phyloP scores from a whole-genome alignment of 345 rosid species.

The Populus deltoides region DNA sequence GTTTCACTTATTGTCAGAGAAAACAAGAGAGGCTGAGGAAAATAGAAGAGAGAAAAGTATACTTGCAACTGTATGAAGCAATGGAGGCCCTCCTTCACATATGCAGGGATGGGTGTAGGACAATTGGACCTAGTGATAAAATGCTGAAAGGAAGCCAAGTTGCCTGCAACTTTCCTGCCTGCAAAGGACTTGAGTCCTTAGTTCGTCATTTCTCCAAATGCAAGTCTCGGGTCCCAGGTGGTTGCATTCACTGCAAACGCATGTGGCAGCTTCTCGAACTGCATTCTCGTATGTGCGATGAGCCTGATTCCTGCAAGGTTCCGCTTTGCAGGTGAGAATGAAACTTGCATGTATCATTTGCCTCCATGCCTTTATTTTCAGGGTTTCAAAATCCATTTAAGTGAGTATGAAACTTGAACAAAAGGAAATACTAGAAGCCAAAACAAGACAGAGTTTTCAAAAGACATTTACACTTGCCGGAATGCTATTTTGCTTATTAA shows the following conservation, averaged over 20 bases:
- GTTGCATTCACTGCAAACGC: conserved; percentile 72
- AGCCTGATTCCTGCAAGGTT: conserved; percentile 73
- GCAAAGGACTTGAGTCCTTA: conserved; percentile 74
- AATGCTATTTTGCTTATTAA: background rate
- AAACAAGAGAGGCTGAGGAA: conserved; percentile 55
- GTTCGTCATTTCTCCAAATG: conserved; percentile 80
- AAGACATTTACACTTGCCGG: background rate
- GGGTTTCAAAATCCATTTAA: background rate
- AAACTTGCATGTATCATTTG: background rate
- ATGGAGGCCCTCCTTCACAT: conserved; percentile 91
- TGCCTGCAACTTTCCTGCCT: conserved; percentile 65
- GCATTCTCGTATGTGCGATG: conserved; percentile 74
- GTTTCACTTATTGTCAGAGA: conserved; percentile 32
- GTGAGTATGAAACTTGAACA: background rate
- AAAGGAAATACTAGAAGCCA: background rate
- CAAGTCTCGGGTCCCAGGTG: conserved; percentile 64
- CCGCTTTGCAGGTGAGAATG: conserved; percentile 75
- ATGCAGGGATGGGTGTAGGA: conserved; percentile 79
- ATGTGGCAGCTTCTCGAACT: conserved; percentile 94
- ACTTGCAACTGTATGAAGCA: conserved; percentile 67
- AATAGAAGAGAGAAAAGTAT: conserved; percentile 59
- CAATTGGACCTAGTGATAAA: conserved; percentile 78
- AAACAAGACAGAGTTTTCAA: background rate
- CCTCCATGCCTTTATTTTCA: background rate
- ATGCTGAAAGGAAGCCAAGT: conserved; percentile 51